These are phyloP conservation scores for Leishmania major DNA, from an alignment of 208 protist species.

Conservation along the genomic window DNA sequence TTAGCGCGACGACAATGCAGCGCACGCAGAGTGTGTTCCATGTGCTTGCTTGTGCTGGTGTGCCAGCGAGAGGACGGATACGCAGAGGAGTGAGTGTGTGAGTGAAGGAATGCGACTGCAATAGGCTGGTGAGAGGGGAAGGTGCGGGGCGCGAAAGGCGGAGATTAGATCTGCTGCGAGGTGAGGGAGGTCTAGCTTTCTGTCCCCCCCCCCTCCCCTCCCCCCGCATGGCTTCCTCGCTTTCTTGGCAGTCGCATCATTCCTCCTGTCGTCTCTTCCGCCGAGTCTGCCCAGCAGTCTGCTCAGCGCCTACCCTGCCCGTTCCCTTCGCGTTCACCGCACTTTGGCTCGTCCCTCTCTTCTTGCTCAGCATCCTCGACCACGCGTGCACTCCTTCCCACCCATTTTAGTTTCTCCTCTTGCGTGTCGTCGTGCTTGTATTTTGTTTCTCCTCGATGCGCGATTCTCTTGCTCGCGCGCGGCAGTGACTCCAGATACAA, in stretches of 20 bases:
- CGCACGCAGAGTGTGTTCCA: neutral
- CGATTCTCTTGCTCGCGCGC: neutral
- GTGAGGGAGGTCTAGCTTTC: neutral
- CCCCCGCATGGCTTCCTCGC: neutral
- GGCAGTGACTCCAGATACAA: neutral
- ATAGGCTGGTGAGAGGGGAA: neutral
- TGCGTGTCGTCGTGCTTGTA: neutral
- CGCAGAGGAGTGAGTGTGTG: neutral
- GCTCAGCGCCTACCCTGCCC: neutral
- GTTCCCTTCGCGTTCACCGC: neutral
- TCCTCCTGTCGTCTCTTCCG: neutral
- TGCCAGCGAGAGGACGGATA: neutral
- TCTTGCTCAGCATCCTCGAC: neutral
- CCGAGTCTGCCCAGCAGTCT: neutral
- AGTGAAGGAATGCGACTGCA: neutral
- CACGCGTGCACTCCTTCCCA: neutral
- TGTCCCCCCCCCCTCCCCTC: neutral
- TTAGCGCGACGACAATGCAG: neutral
- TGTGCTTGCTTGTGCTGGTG: neutral
- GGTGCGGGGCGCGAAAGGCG: neutral
- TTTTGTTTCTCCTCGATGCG: neutral
- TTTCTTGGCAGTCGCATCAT: neutral
- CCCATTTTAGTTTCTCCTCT: too few species aligned
- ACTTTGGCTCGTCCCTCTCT: neutral
- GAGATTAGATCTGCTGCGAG: neutral